phyloP scores from a whole-genome alignment of 495 filamentous ascomycete species.

The Talaromyces borbonicus region DNA sequence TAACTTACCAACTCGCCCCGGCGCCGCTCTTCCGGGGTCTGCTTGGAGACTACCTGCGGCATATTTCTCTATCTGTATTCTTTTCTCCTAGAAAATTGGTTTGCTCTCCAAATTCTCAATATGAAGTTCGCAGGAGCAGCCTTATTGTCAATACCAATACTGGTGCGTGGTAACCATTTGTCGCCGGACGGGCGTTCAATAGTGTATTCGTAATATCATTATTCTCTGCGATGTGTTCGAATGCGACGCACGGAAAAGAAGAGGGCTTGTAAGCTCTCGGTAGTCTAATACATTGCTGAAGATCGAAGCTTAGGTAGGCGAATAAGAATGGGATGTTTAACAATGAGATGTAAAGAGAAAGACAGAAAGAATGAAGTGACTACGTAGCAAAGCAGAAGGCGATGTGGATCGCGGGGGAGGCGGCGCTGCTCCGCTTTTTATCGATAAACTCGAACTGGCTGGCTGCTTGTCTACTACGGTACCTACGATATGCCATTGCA shows the following conservation, averaged over 20 bases:
- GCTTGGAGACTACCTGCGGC: conserved; percentile 38
- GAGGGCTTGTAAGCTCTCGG: too few relatives aligned
- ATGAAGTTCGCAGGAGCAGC: too few relatives aligned
- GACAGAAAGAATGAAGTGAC: neutral
- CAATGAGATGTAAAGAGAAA: neutral
- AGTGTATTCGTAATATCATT: conserved; percentile 41
- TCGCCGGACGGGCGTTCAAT: conserved; percentile 27
- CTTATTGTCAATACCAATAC: too few relatives aligned
- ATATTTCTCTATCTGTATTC: too few relatives aligned
- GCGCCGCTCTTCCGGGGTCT: conserved; percentile 63
- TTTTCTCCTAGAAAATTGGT: too few relatives aligned
- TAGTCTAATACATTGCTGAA: neutral
- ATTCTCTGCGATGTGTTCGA: neutral
- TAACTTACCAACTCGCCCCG: conserved; percentile 70
- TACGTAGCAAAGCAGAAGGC: neutral
- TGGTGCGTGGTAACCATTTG: conserved; percentile 6
- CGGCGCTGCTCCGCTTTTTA: conserved; percentile 8
- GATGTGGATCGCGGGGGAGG: conserved; percentile 4
- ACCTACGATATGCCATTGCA: too few relatives aligned
- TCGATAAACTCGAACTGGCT: conserved; percentile 1
- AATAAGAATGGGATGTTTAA: neutral
- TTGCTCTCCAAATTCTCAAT: too few relatives aligned
- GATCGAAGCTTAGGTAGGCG: neutral
- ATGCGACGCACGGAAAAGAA: neutral
- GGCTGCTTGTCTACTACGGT: too few relatives aligned